These are phyloP conservation scores for Coemansia reversa DNA, from an alignment of 192 early-diverging fungal species.

Conservation along the genomic window DNA sequence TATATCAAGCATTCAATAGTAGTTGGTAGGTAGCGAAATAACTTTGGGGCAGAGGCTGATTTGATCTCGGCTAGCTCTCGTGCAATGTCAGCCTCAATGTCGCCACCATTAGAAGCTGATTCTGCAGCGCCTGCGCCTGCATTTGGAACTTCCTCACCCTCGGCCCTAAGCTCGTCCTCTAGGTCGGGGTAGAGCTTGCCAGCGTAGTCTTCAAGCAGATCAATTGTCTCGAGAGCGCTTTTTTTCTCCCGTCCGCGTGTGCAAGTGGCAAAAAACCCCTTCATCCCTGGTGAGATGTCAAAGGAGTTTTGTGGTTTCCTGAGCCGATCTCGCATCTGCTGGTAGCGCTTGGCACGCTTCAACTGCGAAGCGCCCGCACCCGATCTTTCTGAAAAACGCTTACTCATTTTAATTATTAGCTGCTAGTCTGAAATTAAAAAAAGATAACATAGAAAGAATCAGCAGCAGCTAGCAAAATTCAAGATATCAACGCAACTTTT, in stretches of 20 bases:
- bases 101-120: conserved; percentile 5
- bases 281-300: conserved; percentile 52
- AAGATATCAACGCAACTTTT: not conserved
- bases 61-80: conserved; percentile 50
- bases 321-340: conserved; percentile 38
- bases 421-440: not conserved
- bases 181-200: conserved; percentile 43
- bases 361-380: conserved; percentile 24
- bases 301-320: conserved; percentile 48
- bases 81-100: conserved; percentile 53
- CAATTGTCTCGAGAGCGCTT: conserved; percentile 40
- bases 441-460: not conserved
- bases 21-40: conserved; percentile 45
- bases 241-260: conserved; percentile 48
- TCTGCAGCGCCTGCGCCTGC: not conserved
- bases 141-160: conserved; percentile 8
- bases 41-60: conserved; percentile 26
- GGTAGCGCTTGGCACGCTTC: conserved; percentile 48
- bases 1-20: conserved; percentile 52
- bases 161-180: conserved; percentile 43
- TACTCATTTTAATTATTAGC: conserved; percentile 20
- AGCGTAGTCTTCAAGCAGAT: conserved; percentile 50
- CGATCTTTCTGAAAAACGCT: conserved; percentile 27
- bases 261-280: conserved; percentile 52
- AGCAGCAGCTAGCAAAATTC: not conserved